Evolutionary conservation across 1,284 basidiomycete genomes (phyloP).

Genomic region (Apiotrichum gracile): DNA sequence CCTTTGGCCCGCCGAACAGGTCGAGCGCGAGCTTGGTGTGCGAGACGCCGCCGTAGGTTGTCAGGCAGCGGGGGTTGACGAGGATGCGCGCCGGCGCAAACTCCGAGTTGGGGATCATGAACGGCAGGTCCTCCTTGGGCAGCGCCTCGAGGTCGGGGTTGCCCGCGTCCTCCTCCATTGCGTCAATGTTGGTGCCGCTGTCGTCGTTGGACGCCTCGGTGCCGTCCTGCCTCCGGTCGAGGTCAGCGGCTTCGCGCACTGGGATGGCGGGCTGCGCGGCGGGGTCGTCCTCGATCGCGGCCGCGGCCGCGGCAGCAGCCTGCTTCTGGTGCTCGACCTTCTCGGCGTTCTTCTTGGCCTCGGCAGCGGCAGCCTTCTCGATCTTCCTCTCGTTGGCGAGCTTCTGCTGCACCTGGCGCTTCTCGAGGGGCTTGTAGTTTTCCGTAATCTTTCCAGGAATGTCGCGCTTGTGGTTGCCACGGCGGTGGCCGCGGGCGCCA

Average conservation of each 20-base stretch:
- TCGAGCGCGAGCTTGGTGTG: conserved; percentile 87
- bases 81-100: conserved; percentile 82
- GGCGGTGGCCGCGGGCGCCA: background rate
- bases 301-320: conserved; percentile 7
- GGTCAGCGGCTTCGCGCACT: conserved; percentile 19
- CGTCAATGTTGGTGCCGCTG: conserved; percentile 80
- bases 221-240: background rate
- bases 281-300: conserved; percentile 20
- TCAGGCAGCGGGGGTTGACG: conserved; percentile 89
- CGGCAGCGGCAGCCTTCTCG: background rate
- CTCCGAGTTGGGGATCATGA: conserved; percentile 63
- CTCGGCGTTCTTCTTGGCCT: conserved; percentile 3
- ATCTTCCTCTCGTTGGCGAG: background rate
- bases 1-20: conserved; percentile 68
- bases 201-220: conserved; percentile 47
- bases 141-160: conserved; percentile 43
- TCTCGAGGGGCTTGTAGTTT: conserved; percentile 23
- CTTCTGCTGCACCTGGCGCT: conserved; percentile 14
- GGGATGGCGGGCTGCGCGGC: conserved; percentile 9
- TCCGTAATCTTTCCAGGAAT: conserved; percentile 22
- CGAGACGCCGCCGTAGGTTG: conserved; percentile 90
- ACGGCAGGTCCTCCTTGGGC: conserved; percentile 39
- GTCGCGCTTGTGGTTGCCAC: conserved; percentile 22
- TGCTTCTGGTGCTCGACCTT: background rate
- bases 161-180: conserved; percentile 59